phyloP scores from a whole-genome alignment of 108 stramenopile species.

The Cyclotella atomus region DNA sequence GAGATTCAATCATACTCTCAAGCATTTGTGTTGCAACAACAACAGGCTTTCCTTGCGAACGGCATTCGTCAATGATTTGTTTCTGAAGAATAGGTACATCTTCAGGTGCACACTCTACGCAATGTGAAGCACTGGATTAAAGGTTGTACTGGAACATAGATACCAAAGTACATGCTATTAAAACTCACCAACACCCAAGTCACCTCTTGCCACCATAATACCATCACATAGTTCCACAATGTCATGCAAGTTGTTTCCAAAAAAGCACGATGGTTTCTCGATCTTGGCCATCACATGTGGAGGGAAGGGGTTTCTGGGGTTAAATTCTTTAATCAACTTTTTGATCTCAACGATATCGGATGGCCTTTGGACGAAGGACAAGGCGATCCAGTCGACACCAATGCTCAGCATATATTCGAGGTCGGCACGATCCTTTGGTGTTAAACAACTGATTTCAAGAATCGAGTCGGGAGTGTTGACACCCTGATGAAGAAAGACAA shows the following conservation, averaged over 20 bases:
- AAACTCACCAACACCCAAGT: constrained; percentile 96
- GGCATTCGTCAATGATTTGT: constrained; percentile 91
- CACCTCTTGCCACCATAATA: constrained; percentile 98
- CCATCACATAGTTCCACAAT: constrained; percentile 91
- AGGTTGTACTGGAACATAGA: too few relatives aligned
- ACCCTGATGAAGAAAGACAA: constrained; percentile 40
- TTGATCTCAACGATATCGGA: constrained; percentile 90
- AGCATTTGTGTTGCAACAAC: constrained; percentile 78
- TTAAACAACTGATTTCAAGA: constrained; percentile 91
- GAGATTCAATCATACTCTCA: constrained; percentile 88
- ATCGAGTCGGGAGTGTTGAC: constrained; percentile 95
- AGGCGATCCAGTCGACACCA: constrained; percentile 96
- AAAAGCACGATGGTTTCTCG: constrained; percentile 91
- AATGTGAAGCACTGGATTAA: too few relatives aligned
- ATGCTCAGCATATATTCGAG: constrained; percentile 87
- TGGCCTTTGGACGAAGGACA: constrained; percentile 93
- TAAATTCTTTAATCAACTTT: constrained; percentile 68
- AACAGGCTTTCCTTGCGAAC: constrained; percentile 83
- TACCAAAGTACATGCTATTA: too few relatives aligned
- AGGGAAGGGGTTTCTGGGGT: constrained; percentile 63
- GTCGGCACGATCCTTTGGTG: constrained; percentile 91
- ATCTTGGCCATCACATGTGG: constrained; percentile 96
- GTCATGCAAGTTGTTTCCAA: constrained; percentile 71
- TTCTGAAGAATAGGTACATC: constrained; percentile 96
- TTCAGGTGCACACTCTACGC: constrained; percentile 90